Percentiles rank a stretch among this genome's conserved stretches.
These are phyloP conservation scores for Meira miltonrushii DNA, from an alignment of 1,284 basidiomycete genomes.

Conservation along the genomic window DNA sequence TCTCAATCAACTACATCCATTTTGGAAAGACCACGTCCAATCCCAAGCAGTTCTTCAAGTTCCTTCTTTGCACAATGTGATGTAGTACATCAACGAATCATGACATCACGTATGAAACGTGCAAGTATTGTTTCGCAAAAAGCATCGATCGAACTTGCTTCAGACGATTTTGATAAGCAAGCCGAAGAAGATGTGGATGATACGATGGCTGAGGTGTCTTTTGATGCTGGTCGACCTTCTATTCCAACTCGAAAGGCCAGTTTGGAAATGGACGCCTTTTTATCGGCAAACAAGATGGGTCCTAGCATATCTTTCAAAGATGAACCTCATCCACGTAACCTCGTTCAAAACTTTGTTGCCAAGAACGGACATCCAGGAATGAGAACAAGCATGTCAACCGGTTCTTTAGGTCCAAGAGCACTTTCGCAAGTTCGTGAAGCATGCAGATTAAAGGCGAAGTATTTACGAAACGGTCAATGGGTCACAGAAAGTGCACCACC, in stretches of 20 bases:
- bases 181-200: no score
- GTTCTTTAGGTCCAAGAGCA: background rate
- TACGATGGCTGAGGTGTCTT: no score
- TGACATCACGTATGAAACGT: background rate
- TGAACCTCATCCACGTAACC: background rate
- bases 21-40: background rate
- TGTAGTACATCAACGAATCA: background rate
- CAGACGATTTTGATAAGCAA: no score
- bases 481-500: background rate
- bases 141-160: no score
- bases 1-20: slow-evolving; percentile 1
- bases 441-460: slow-evolving; percentile 1
- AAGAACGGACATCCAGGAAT: background rate
- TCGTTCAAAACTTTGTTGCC: background rate
- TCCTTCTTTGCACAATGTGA: background rate
- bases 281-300: no score
- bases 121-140: no score
- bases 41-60: background rate
- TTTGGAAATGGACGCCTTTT: no score
- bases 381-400: background rate
- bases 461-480: slow-evolving; percentile 1
- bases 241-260: no score
- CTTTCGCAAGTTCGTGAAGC: slow-evolving; percentile 5
- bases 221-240: no score
- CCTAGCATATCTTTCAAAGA: slow-evolving; percentile 1